Base-by-base conservation (phyloP, 345 rosid species). In the Aquilaria sinensis region DNA sequence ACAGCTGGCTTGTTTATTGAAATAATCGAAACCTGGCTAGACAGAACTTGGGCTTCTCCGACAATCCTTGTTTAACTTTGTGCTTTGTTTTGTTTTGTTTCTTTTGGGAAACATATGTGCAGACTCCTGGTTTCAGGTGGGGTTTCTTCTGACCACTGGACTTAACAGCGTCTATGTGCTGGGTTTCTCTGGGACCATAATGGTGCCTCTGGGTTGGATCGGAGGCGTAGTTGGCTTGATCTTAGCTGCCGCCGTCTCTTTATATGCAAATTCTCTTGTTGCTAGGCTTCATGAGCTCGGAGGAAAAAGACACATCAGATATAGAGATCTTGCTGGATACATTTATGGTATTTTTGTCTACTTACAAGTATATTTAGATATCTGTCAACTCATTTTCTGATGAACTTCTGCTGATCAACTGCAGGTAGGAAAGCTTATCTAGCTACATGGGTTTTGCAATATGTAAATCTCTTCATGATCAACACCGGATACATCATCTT, bases 121-220 rank as follows among this genome's bases (percentile, higher is more conserved):
- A 94, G 99, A 94, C 76, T 88, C 99, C 68, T 94, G 97, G 97
- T 67, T 82, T 65, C 99, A 90, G 72, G 95, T 80, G 61, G 85
- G 89, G 45, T 88, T 90, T 51, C 85, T 94, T 30, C 78, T 94
- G 55, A 88, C 97, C 14, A 88, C 92, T 0, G 89, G 95, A n/a
- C 57, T 94, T 64, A 94, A 94, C 88, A 94, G 96, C 57, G 96
- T 87, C 0, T 90, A 80, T 77, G 92, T 90, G 56, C 74, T 94
- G 74, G 99, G 99, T 63, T 94, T 86, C 74, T 77, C 99, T 7
- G 95, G 89, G 70, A 82, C 95, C 4, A 65, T 94, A 4, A 88
- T 90, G 97, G 96, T 88, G 62, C 91, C 92, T 65, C 75, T 94
- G 62, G 96, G 99, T 61, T 90, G 99, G 99, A 54, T 70, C 45